A percentile compares a stretch with the other conserved stretches of the same genome.
Evolutionary conservation across 2,329 filamentous ascomycete species (phyloP).

Genomic region (Colletotrichum ledebouriae): DNA sequence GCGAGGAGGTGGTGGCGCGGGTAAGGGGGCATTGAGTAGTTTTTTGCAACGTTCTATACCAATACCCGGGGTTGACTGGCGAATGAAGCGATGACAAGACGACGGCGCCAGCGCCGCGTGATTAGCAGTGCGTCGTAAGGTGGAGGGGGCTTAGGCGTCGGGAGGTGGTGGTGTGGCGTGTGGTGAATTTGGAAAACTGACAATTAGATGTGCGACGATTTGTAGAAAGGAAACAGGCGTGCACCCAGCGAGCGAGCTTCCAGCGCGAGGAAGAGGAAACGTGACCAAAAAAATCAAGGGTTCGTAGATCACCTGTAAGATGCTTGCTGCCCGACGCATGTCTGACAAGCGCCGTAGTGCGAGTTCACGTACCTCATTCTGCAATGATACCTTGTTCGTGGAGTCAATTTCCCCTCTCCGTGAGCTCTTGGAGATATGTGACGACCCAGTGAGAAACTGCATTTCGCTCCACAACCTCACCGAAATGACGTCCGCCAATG

Average conservation of each 20-base stretch:
- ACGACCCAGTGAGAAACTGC: slow-evolving; percentile 32
- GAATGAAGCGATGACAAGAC: not conserved
- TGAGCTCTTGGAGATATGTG: slow-evolving; percentile 25
- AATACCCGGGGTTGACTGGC: not conserved
- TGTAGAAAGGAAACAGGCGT: slow-evolving; percentile 13
- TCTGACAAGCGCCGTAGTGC: slow-evolving; percentile 26
- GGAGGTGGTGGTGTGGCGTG: not conserved
- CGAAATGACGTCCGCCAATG: slow-evolving; percentile 36
- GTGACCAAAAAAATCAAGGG: slow-evolving; percentile 12
- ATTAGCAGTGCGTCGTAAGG: not conserved
- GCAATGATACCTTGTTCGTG: slow-evolving; percentile 13
- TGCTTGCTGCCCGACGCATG: slow-evolving; percentile 36
- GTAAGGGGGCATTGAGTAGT: not conserved
- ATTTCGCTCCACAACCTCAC: slow-evolving; percentile 36
- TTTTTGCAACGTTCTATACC: not conserved
- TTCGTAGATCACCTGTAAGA: slow-evolving; percentile 29
- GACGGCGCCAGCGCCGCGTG: slow-evolving; percentile 16
- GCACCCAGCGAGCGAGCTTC: not conserved
- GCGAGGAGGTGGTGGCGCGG: not conserved
- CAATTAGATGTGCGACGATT: slow-evolving; percentile 17
- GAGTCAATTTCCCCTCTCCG: slow-evolving; percentile 18
- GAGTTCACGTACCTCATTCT: slow-evolving; percentile 9
- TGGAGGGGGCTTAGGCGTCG: no score
- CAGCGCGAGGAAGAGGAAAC: not conserved
- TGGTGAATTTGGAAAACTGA: slow-evolving; percentile 5